A percentile compares a stretch with the other conserved stretches of the same genome.
phyloP scores from a whole-genome alignment of 495 filamentous ascomycete genomes.

The Corynascus novoguineensis region DNA sequence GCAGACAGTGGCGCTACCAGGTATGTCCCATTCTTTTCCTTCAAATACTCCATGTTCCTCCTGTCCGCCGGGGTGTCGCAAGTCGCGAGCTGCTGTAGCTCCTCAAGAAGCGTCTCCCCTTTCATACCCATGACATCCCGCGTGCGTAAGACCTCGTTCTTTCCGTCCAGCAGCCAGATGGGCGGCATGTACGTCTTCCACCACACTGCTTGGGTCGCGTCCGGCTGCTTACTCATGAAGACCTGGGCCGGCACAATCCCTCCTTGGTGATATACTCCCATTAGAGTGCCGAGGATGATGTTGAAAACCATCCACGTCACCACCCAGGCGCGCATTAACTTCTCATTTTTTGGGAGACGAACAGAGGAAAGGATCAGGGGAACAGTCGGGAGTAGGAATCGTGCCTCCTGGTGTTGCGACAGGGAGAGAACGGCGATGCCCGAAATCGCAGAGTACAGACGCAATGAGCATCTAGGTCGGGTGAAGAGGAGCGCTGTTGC shows the following conservation, averaged over 20 bases:
- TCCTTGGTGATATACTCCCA: conserved; percentile 93
- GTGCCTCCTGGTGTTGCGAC: conserved; percentile 90
- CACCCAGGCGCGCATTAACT: conserved; percentile 51
- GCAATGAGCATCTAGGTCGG: conserved; percentile 50
- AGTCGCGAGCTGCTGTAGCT: conserved; percentile 51
- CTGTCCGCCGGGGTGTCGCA: conserved; percentile 53
- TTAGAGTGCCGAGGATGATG: conserved; percentile 64
- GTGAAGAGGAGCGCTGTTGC: conserved; percentile 64
- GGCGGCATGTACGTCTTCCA: conserved; percentile 98
- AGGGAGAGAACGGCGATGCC: conserved; percentile 74
- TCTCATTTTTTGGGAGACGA: conserved; percentile 56
- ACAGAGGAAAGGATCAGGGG: conserved; percentile 85
- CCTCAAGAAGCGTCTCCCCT: conserved; percentile 53
- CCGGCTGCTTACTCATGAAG: conserved; percentile 52
- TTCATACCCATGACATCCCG: conserved; percentile 77
- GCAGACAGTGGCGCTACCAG: conserved; percentile 68
- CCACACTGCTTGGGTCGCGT: conserved; percentile 73
- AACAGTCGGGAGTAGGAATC: conserved; percentile 83
- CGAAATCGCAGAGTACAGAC: conserved; percentile 71
- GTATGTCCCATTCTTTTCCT: conserved; percentile 52
- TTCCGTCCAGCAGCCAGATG: conserved; percentile 80
- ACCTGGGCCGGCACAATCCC: conserved; percentile 81
- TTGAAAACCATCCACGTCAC: conserved; percentile 81
- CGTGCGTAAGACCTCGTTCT: conserved; percentile 62
- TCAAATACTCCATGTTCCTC: conserved; percentile 45